Base-by-base conservation (phyloP, 345 rosid genomes). In the Euphorbia tirucalli region DNA sequence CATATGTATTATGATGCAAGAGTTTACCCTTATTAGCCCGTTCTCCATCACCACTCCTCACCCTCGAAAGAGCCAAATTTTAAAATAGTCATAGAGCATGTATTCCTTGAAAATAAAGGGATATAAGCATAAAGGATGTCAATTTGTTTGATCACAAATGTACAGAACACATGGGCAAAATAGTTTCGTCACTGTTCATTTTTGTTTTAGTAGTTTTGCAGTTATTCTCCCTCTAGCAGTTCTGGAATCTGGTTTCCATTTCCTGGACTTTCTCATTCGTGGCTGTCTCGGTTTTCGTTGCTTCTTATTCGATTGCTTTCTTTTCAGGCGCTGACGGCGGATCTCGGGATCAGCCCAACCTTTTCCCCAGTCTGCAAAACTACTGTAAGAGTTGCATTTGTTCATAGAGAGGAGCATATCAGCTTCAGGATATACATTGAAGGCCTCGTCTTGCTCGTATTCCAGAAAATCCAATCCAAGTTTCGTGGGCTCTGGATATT, bases 291-390 rank as follows among this genome's bases (percentile, higher is more conserved):
- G 27, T 27, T 63, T 27, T 15, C 68, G 56, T n/a, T 78, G 80
- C 59, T 49, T 77, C 71, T 75, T 75, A 48, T 72, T 76, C 1
- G 30, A 52, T 62, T 44, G 73, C 39, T 44, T 84, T 56, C 74
- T 81, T 55, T 49, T 82, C 61, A 91, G 71, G 39, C 94, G 86
- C 44, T 80, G 85, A 1, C 88, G 87, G 2, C 94, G 87, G 72
- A 85, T 91, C 81, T 87, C 93, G 39, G 97, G 96, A 83, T 89
- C 87, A 32, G 96, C 96, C 98, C 98, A 93, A 58, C 97, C 97
- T 71, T 83, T 89, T 14, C 97, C 92, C 96, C 97, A 89, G 0
- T 82, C 86, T 4, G 92, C 82, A 80, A 89, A 87, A 54, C 81
- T 81, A 24, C 87, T 80, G 69, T 84, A 79, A 27, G 90, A 37